Conservation (phyloP, 805 yeast species). For the Candida incommunis region DNA sequence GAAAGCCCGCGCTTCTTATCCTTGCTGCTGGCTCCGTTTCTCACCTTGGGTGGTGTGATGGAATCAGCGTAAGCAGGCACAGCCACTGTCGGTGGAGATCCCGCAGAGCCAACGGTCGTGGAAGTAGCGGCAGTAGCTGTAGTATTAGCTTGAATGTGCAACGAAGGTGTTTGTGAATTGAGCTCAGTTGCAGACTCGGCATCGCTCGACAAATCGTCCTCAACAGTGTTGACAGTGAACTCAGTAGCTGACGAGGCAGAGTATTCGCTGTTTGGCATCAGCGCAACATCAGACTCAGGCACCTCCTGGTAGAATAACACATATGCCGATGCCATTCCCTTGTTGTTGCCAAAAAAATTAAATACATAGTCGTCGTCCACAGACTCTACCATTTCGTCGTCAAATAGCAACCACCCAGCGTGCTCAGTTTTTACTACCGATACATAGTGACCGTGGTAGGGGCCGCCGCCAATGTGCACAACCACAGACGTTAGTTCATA, state of each 20-base stretch:
- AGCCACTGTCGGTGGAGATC: neutral
- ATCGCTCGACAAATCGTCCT: neutral
- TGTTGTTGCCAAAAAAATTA: conserved; percentile 77
- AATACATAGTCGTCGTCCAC: conserved; percentile 74
- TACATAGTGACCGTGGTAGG: conserved; percentile 94
- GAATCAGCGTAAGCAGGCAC: neutral
- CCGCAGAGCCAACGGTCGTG: no score
- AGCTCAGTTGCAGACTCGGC: neutral
- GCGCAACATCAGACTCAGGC: conserved; percentile 11
- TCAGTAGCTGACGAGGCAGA: conserved; percentile 1
- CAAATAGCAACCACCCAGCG: conserved; percentile 84
- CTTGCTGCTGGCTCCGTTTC: neutral
- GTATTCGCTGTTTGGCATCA: conserved; percentile 15
- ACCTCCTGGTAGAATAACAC: conserved; percentile 65
- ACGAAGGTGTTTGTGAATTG: neutral
- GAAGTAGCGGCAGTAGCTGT: neutral
- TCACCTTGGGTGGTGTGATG: neutral
- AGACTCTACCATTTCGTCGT: conserved; percentile 87
- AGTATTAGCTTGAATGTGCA: neutral
- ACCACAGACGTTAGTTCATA: conserved; percentile 80
- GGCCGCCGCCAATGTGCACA: conserved; percentile 94
- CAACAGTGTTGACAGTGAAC: conserved; percentile 10
- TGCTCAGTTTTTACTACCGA: conserved; percentile 65
- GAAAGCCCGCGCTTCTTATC: conserved; percentile 1
- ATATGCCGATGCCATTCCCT: conserved; percentile 85